Base-by-base conservation (phyloP, 2,329 filamentous ascomycete genomes). In the Aspergillus fischeri region DNA sequence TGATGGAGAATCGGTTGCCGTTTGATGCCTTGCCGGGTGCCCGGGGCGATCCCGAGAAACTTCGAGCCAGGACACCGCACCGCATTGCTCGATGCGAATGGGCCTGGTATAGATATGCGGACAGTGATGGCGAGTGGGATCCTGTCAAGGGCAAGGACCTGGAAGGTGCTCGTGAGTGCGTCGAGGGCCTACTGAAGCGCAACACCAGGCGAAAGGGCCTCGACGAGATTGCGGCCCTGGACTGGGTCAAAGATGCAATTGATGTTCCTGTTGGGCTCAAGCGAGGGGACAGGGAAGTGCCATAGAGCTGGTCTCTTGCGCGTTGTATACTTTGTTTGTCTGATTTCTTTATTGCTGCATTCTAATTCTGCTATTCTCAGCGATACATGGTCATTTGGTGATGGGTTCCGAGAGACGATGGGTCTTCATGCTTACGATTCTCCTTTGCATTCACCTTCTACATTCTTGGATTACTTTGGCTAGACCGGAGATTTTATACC, bases 41-140 rank as follows among this genome's bases (percentile, higher is more conserved):
- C 65, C 68, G 75, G 38, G 88, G 86, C 50, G 91, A 92, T 66
- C 85, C 85, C 27, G 83, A 88, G 62, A 86, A 88, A 65, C 88
- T 91, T 83, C 81, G 89, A 66, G 92, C 89, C 65, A 82, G 91
- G 55, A 93, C 91, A 0, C 93, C 89, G 53, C 94, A 99, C 71
- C 87, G 92, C n/a, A 97, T 99, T 60, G 94, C 94, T 1, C 83
- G 94, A 38, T 90, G 92, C 52, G 94, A 99, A 70, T 99, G 94
- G 94, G 86, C 89, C 50, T 99, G 94, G 94, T 86, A 91, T 60
- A 86, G 89, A 59, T 96, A 89, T 70, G 91, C 87, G 1, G 88
- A 92, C 56, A 86, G 88, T 10, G 90, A 95, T 55, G 92, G 91
- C 38, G 91, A 96, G 54, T 94, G 95, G 81, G 91, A 96, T 78